These are phyloP conservation scores for Phytophthora boehmeriae DNA, from an alignment of 352 stramenopile species.

Conservation along the genomic window DNA sequence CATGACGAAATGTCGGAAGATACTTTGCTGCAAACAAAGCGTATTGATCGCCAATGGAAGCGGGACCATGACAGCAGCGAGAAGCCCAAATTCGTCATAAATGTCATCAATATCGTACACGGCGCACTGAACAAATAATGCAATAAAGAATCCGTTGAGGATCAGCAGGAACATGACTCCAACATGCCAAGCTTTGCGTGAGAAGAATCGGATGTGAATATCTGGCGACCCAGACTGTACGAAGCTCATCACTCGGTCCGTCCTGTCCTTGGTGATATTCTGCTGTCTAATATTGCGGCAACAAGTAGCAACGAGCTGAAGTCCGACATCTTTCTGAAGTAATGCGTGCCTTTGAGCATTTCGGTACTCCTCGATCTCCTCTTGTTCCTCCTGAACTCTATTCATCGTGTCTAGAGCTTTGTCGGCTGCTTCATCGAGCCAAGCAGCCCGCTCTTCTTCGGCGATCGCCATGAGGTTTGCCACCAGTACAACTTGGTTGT, in stretches of 20 bases:
- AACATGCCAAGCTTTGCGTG: slow-evolving; percentile 70
- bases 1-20: slow-evolving; percentile 54
- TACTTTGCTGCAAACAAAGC: slow-evolving; percentile 45
- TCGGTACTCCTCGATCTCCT: slow-evolving; percentile 28
- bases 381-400: slow-evolving; percentile 27
- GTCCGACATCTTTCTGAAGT: slow-evolving; percentile 23
- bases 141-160: slow-evolving; percentile 59
- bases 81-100: slow-evolving; percentile 21
- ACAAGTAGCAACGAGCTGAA: slow-evolving; percentile 30
- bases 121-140: slow-evolving; percentile 52
- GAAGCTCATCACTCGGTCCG: slow-evolving; percentile 2
- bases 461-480: slow-evolving; percentile 19
- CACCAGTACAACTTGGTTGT: slow-evolving; percentile 11
- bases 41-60: slow-evolving; percentile 40
- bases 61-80: slow-evolving; percentile 34
- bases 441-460: slow-evolving; percentile 23
- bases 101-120: slow-evolving; percentile 29
- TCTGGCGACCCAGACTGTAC: slow-evolving; percentile 13
- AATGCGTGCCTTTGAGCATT: slow-evolving; percentile 17
- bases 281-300: slow-evolving; percentile 26
- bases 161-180: slow-evolving; percentile 57
- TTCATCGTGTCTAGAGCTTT: slow-evolving; percentile 24
- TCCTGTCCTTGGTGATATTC: slow-evolving; percentile 1
- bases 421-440: slow-evolving; percentile 26
- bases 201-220: slow-evolving; percentile 52